Evolutionary conservation across 2,329 filamentous ascomycete genomes (phyloP).

Genomic region (Coniochaeta hoffmannii): DNA sequence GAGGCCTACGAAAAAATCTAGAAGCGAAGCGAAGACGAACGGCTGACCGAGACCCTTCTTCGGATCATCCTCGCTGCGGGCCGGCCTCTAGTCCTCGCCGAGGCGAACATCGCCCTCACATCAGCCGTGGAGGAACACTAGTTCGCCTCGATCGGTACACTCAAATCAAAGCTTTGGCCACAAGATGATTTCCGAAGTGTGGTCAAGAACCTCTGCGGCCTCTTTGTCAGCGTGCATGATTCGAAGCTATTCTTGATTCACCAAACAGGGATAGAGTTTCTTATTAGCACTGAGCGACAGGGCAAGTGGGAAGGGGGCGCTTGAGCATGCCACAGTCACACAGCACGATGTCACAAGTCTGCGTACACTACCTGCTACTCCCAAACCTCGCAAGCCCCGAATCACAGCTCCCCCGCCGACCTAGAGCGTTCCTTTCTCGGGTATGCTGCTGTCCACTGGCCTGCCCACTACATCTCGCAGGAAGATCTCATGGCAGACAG

Average conservation of each 20-base stretch:
- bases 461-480: conserved; percentile 3
- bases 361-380: conserved; percentile 9
- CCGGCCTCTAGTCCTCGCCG: conserved; percentile 10
- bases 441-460: conserved; percentile 8
- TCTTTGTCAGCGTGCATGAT: conserved; percentile 14
- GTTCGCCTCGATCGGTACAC: not conserved
- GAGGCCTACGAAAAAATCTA: conserved; percentile 19
- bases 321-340: conserved; percentile 7
- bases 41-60: conserved; percentile 6
- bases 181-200: conserved; percentile 5
- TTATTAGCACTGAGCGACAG: conserved; percentile 8
- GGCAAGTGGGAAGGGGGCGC: conserved; percentile 7
- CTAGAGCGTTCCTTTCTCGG: conserved; percentile 3
- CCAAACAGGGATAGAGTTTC: conserved; percentile 15
- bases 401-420: too few relatives aligned
- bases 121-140: conserved; percentile 1
- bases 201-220: conserved; percentile 14
- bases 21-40: conserved; percentile 2
- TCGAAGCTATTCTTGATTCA: conserved; percentile 16
- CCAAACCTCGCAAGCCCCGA: conserved; percentile 5
- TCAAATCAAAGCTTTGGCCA: conserved; percentile 4
- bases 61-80: conserved; percentile 9
- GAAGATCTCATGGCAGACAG: not conserved
- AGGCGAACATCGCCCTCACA: conserved; percentile 12
- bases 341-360: conserved; percentile 9